Percentiles rank a stretch among this genome's conserved stretches.
These are phyloP conservation scores for Colletotrichum sp. DNA, from an alignment of 2,329 filamentous ascomycete species.

Conservation along the genomic window DNA sequence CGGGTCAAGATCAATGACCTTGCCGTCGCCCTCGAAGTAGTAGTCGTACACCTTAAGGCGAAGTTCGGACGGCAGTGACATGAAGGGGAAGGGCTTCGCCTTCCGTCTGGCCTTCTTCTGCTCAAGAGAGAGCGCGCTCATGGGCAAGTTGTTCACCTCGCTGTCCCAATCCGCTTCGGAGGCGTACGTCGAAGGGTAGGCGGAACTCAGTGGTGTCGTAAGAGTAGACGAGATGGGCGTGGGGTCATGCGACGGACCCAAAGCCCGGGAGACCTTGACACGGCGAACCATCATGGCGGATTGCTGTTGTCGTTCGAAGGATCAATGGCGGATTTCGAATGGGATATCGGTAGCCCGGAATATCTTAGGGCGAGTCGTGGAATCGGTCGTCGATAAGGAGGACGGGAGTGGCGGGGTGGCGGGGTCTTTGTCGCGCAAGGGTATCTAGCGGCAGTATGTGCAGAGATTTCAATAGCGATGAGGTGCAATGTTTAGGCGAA, in stretches of 20 bases:
- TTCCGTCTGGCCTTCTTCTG: conserved; percentile 14
- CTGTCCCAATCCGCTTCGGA: conserved; percentile 46
- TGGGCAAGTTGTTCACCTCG: conserved; percentile 42
- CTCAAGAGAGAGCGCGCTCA: conserved; percentile 47
- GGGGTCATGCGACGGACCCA: conserved; percentile 20
- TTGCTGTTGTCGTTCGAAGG: not conserved
- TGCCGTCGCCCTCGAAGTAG: conserved; percentile 59
- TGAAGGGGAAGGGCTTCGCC: conserved; percentile 64
- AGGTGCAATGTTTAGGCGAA: not conserved
- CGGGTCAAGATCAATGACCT: conserved; percentile 70
- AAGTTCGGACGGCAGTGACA: conserved; percentile 72
- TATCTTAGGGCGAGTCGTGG: not conserved
- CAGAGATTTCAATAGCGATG: conserved; percentile 10
- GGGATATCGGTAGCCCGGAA: not conserved
- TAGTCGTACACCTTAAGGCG: conserved; percentile 72
- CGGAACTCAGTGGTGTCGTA: conserved; percentile 41
- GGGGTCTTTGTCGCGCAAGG: conserved; percentile 1
- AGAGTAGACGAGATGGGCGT: conserved; percentile 29
- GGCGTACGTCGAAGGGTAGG: conserved; percentile 38
- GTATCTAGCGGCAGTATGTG: conserved; percentile 8
- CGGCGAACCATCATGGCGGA: conserved; percentile 22
- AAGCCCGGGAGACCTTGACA: conserved; percentile 36
- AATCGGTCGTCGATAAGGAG: not conserved
- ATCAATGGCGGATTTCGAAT: not conserved
- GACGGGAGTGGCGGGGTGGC: conserved; percentile 9